Conservation (phyloP, 1,284 basidiomycete genomes). For the Violaceomyces palustris region DNA sequence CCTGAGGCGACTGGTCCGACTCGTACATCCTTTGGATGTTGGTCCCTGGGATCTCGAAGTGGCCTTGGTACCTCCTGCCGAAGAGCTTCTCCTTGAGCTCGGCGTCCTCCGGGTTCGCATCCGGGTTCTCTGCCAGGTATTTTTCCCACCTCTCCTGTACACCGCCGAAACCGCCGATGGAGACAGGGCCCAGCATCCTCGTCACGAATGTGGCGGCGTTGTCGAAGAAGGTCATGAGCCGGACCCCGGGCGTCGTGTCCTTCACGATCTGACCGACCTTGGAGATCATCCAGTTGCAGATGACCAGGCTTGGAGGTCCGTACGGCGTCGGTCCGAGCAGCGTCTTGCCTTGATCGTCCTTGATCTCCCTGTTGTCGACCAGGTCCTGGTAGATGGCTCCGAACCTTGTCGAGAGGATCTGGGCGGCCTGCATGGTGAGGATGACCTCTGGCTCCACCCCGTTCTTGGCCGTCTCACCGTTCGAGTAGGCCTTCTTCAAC, state of each 20-base stretch:
- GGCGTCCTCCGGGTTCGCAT: background rate
- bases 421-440: slow-evolving; percentile 5
- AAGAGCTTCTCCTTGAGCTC: slow-evolving; percentile 1
- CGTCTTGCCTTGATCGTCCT: too few species aligned
- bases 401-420: background rate
- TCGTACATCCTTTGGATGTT: slow-evolving; percentile 1
- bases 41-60: slow-evolving; percentile 1
- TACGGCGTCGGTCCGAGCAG: too few species aligned
- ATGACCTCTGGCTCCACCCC: slow-evolving; percentile 3
- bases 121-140: background rate
- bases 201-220: slow-evolving; percentile 2
- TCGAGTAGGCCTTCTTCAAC: background rate
- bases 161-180: slow-evolving; percentile 2
- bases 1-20: background rate
- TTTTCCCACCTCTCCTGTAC: background rate
- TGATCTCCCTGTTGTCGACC: too few species aligned
- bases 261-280: slow-evolving; percentile 1
- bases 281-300: slow-evolving; percentile 4
- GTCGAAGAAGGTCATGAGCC: slow-evolving; percentile 4
- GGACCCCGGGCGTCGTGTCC: background rate
- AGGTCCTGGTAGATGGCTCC: background rate
- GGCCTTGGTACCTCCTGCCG: background rate
- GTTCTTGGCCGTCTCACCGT: background rate
- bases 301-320: background rate
- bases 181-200: slow-evolving; percentile 1